phyloP scores from a whole-genome alignment of 768 basidiomycete genomes.

The Suillus variegatus region DNA sequence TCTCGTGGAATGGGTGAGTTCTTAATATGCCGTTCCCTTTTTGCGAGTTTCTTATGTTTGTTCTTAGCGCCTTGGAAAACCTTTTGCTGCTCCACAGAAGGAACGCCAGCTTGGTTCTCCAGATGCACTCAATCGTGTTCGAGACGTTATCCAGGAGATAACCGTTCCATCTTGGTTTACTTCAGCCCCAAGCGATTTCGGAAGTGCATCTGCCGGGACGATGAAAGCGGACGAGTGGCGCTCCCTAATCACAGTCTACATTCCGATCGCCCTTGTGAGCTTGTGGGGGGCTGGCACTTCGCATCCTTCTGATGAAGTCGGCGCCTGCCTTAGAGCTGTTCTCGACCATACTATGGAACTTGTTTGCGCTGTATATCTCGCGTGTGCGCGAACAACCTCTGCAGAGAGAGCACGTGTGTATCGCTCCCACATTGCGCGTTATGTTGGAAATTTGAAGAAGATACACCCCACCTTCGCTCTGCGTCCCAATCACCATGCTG shows the following conservation, averaged over 20 bases:
- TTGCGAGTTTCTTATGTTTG: background rate
- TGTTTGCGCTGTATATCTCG: conserved; percentile 26
- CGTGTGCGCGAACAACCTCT: conserved; percentile 19
- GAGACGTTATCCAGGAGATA: too few relatives aligned
- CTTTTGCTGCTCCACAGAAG: background rate
- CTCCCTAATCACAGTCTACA: too few relatives aligned
- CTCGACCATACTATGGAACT: conserved; percentile 29
- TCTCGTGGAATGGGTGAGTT: background rate
- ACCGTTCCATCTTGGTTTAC: too few relatives aligned
- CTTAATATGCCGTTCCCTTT: background rate
- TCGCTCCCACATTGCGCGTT: conserved; percentile 18
- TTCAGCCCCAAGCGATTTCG: too few relatives aligned
- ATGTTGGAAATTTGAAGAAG: conserved; percentile 16
- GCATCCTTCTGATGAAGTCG: too few relatives aligned
- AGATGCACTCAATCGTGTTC: too few relatives aligned
- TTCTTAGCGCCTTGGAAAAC: background rate
- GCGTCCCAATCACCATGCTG: conserved; percentile 32
- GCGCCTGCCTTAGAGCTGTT: background rate
- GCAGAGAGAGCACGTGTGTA: conserved; percentile 12
- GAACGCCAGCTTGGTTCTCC: too few relatives aligned
- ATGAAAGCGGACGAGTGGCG: too few relatives aligned
- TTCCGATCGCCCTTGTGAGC: too few relatives aligned
- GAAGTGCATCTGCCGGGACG: too few relatives aligned
- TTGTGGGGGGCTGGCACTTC: too few relatives aligned
- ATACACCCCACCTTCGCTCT: conserved; percentile 17